Percentiles rank a stretch among this genome's conserved stretches.
Evolutionary conservation across 2,329 filamentous ascomycete genomes (phyloP).

Genomic region (Venturiaceae sp.): DNA sequence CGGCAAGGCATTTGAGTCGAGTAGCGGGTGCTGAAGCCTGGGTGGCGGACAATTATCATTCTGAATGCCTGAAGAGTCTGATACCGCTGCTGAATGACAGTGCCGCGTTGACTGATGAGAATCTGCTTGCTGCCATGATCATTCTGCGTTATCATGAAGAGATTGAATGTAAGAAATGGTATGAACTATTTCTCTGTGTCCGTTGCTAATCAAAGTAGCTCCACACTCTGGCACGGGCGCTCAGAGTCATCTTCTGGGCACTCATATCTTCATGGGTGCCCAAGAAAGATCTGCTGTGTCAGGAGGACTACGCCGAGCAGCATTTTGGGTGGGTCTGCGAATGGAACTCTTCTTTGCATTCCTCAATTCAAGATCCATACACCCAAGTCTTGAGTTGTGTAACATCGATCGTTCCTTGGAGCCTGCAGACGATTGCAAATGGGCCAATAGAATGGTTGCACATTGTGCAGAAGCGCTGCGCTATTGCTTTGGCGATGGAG

Average conservation of each 20-base stretch:
- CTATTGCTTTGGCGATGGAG: slow-evolving; percentile 45
- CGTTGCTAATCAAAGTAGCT: not conserved
- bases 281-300: slow-evolving; percentile 17
- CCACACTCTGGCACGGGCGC: not conserved
- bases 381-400: slow-evolving; percentile 40
- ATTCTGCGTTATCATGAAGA: slow-evolving; percentile 50
- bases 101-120: slow-evolving; percentile 36
- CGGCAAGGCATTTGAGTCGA: slow-evolving; percentile 44
- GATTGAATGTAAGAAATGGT: slow-evolving; percentile 35
- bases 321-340: slow-evolving; percentile 47
- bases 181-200: slow-evolving; percentile 11
- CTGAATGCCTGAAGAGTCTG: slow-evolving; percentile 41
- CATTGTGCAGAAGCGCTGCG: slow-evolving; percentile 55
- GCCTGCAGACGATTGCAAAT: slow-evolving; percentile 41
- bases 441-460: slow-evolving; percentile 52
- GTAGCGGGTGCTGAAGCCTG: slow-evolving; percentile 38
- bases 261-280: slow-evolving; percentile 24
- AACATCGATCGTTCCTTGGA: slow-evolving; percentile 43
- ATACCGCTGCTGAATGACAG: slow-evolving; percentile 37
- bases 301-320: slow-evolving; percentile 36
- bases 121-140: slow-evolving; percentile 45
- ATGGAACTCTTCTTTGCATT: slow-evolving; percentile 49
- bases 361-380: slow-evolving; percentile 32
- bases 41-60: slow-evolving; percentile 43
- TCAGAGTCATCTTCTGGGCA: slow-evolving; percentile 19